Evolutionary conservation across 2,329 filamentous ascomycete genomes (phyloP).

Genomic region (Metarhizium robertsii): DNA sequence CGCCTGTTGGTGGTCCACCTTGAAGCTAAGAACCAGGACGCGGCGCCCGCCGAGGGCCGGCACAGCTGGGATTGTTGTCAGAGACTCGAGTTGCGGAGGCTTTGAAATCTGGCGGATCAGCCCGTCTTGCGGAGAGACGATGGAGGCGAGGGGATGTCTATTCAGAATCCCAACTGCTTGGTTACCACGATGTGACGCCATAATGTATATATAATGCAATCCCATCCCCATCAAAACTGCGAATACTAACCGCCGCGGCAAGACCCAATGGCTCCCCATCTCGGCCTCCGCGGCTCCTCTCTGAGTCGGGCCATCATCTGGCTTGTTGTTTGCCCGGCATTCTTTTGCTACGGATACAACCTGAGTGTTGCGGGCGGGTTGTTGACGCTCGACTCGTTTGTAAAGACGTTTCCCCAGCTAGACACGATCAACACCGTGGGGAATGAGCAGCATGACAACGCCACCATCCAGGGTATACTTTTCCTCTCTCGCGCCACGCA

Average conservation of each 20-base stretch:
- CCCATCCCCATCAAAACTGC: background rate
- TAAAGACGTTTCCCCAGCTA: slow-evolving; percentile 39
- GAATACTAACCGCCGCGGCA: background rate
- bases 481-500: no score
- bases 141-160: no score
- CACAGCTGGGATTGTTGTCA: no score
- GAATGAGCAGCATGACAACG: slow-evolving; percentile 27
- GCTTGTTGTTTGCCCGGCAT: slow-evolving; percentile 32
- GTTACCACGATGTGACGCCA: slow-evolving; percentile 19
- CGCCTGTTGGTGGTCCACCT: no score
- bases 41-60: no score
- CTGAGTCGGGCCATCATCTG: slow-evolving; percentile 28
- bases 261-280: slow-evolving; percentile 10
- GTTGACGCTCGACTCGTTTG: slow-evolving; percentile 52
- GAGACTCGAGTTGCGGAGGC: no score
- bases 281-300: slow-evolving; percentile 26
- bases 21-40: no score
- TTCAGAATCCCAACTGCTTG: no score
- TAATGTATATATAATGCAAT: background rate
- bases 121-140: no score
- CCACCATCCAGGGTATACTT: slow-evolving; percentile 30
- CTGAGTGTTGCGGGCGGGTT: slow-evolving; percentile 64
- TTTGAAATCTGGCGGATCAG: no score
- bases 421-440: slow-evolving; percentile 39
- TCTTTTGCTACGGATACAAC: slow-evolving; percentile 46